phyloP scores from a whole-genome alignment of 108 stramenopile genomes.

The Chaetoceros muelleri region DNA sequence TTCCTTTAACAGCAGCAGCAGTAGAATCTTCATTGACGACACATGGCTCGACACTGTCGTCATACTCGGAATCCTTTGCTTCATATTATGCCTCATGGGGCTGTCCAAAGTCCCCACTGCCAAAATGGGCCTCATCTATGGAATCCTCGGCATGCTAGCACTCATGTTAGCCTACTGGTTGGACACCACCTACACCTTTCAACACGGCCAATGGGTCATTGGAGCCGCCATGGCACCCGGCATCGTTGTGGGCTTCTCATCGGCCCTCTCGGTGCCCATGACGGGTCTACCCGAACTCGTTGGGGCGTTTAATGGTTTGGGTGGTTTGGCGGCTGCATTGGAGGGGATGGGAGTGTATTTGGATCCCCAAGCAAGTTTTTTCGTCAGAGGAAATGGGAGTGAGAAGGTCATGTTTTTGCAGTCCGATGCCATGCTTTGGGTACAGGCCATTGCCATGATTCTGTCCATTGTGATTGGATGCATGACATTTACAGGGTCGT shows the following conservation, averaged over 20 bases:
- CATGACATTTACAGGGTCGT: constrained; percentile 82
- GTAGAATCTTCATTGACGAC: constrained; percentile 33
- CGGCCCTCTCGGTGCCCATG: constrained; percentile 32
- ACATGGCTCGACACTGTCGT: constrained; percentile 46
- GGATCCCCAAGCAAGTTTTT: constrained; percentile 27
- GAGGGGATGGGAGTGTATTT: constrained; percentile 38
- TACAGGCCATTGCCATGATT: constrained; percentile 43
- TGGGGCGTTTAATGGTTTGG: constrained; percentile 48
- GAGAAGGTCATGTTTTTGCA: constrained; percentile 11
- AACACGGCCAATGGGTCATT: constrained; percentile 38
- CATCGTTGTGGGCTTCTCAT: constrained; percentile 19
- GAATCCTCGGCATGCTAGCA: constrained; percentile 33
- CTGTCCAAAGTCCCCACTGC: constrained; percentile 39
- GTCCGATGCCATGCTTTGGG: constrained; percentile 40
- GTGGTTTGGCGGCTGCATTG: constrained; percentile 39
- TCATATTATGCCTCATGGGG: constrained; percentile 41
- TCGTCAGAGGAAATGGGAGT: constrained; percentile 26
- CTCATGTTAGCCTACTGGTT: constrained; percentile 39
- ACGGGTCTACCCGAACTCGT: constrained; percentile 45
- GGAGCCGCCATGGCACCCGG: constrained; percentile 44
- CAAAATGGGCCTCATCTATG: constrained; percentile 50
- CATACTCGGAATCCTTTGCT: constrained; percentile 41
- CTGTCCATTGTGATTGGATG: constrained; percentile 54
- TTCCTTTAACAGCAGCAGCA: too few species aligned
- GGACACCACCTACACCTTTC: constrained; percentile 38